These are phyloP conservation scores for Asclepias syriaca DNA, from an alignment of 257 asterid species.

Conservation along the genomic window DNA sequence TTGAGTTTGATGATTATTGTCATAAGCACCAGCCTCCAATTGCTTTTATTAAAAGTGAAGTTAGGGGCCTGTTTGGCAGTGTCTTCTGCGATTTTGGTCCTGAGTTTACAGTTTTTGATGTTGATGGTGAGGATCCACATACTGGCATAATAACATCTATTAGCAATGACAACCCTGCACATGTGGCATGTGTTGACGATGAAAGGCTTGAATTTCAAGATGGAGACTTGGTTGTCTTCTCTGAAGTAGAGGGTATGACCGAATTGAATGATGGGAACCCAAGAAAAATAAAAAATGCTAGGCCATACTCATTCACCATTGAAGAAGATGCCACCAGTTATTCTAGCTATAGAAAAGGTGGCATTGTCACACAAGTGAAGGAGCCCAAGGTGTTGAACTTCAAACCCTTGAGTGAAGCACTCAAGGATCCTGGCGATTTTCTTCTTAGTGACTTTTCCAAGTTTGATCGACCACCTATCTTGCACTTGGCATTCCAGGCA, in stretches of 20 bases:
- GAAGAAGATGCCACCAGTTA: slow-evolving; percentile 76
- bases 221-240: slow-evolving; percentile 80
- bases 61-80: slow-evolving; percentile 88
- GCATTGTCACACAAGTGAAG: slow-evolving; percentile 86
- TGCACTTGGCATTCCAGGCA: slow-evolving; percentile 87
- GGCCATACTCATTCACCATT: slow-evolving; percentile 74
- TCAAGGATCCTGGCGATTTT: slow-evolving; percentile 79
- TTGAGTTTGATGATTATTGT: slow-evolving; percentile 73
- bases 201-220: slow-evolving; percentile 96
- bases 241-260: slow-evolving; percentile 79
- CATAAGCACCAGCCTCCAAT: slow-evolving; percentile 88
- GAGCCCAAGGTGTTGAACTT: slow-evolving; percentile 82
- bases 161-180: slow-evolving; percentile 75
- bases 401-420: slow-evolving; percentile 70
- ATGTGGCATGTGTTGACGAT: slow-evolving; percentile 82
- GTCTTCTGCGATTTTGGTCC: slow-evolving; percentile 91
- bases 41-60: slow-evolving; percentile 84
- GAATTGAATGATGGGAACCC: slow-evolving; percentile 93
- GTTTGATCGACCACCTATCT: slow-evolving; percentile 81
- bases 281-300: slow-evolving; percentile 62
- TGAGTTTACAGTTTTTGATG: slow-evolving; percentile 80
- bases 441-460: slow-evolving; percentile 89
- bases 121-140: slow-evolving; percentile 94
- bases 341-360: slow-evolving; percentile 71
- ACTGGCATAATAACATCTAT: slow-evolving; percentile 85